A percentile compares a stretch with the other conserved stretches of the same genome.
phyloP scores from a whole-genome alignment of 2,329 filamentous ascomycete species.

The Talaromyces pinophilus region DNA sequence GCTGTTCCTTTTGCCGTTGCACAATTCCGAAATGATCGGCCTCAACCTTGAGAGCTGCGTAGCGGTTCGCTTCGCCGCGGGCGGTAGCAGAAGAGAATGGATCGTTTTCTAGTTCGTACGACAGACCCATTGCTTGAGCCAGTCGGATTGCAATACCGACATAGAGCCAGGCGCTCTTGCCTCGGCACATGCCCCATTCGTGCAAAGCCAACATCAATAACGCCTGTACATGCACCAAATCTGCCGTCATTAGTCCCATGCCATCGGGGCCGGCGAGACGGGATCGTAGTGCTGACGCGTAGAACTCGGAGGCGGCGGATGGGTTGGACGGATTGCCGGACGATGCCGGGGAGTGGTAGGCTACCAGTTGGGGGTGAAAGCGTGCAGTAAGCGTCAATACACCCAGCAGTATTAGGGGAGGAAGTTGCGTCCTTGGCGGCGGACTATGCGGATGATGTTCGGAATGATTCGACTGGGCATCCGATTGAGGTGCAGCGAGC shows the following conservation, averaged over 20 bases:
- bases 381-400: slow-evolving; percentile 59
- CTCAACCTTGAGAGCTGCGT: slow-evolving; percentile 39
- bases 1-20: slow-evolving; percentile 36
- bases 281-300: slow-evolving; percentile 54
- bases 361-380: slow-evolving; percentile 54
- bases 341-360: slow-evolving; percentile 51
- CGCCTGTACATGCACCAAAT: slow-evolving; percentile 56
- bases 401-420: slow-evolving; percentile 55
- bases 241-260: slow-evolving; percentile 43
- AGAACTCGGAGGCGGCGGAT: slow-evolving; percentile 55
- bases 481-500: slow-evolving; percentile 31
- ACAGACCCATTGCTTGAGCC: slow-evolving; percentile 49
- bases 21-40: slow-evolving; percentile 41
- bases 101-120: slow-evolving; percentile 51
- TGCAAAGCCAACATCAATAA: slow-evolving; percentile 59
- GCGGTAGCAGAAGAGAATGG: slow-evolving; percentile 34
- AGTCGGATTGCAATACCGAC: slow-evolving; percentile 50
- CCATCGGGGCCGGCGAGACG: slow-evolving; percentile 49
- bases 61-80: slow-evolving; percentile 28
- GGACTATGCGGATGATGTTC: slow-evolving; percentile 31
- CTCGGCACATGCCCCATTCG: slow-evolving; percentile 59
- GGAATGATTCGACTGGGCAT: slow-evolving; percentile 26
- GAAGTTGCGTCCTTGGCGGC: slow-evolving; percentile 39
- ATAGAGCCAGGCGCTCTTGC: slow-evolving; percentile 55
- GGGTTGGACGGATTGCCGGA: slow-evolving; percentile 50